Conservation (phyloP, 164 flowering plant species). For the Akebia trifoliata region DNA sequence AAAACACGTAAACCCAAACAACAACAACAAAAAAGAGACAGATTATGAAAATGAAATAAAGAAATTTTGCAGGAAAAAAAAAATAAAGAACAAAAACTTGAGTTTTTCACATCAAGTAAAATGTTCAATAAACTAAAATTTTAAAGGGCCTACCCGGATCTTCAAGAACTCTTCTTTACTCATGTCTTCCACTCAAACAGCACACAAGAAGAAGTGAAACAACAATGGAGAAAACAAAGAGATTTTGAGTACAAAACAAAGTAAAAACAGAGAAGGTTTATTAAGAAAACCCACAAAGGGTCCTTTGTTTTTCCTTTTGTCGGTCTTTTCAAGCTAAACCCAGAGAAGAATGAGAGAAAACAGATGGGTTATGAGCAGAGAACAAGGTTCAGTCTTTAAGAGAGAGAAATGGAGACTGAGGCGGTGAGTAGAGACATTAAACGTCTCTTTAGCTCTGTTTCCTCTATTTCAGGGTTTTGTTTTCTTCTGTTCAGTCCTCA, state of each 20-base stretch:
- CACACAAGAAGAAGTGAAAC: background rate
- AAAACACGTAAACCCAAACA: no score
- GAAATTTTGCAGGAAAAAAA: background rate
- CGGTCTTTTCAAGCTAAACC: constrained; percentile 1
- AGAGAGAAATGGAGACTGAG: constrained; percentile 13
- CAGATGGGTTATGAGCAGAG: constrained; percentile 9
- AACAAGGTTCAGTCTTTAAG: constrained; percentile 20
- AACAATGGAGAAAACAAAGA: constrained; percentile 18
- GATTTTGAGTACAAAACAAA: constrained; percentile 7
- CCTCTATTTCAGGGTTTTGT: constrained; percentile 24
- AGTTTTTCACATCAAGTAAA: constrained; percentile 3
- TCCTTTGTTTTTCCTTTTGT: background rate
- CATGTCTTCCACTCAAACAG: constrained; percentile 29
- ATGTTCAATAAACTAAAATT: background rate
- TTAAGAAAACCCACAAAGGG: background rate
- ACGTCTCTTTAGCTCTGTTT: constrained; percentile 2
- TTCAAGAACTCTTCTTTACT: constrained; percentile 81
- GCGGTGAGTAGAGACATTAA: constrained; percentile 13
- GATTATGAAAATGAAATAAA: background rate
- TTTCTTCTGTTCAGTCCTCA: background rate
- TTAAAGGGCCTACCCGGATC: constrained; percentile 51
- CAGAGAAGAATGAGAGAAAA: constrained; percentile 3
- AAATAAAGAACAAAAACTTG: background rate
- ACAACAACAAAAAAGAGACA: constrained; percentile 10
- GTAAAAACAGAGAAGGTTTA: constrained; percentile 1